phyloP scores from a whole-genome alignment of 345 rosid genomes.

The Camelina neglecta region DNA sequence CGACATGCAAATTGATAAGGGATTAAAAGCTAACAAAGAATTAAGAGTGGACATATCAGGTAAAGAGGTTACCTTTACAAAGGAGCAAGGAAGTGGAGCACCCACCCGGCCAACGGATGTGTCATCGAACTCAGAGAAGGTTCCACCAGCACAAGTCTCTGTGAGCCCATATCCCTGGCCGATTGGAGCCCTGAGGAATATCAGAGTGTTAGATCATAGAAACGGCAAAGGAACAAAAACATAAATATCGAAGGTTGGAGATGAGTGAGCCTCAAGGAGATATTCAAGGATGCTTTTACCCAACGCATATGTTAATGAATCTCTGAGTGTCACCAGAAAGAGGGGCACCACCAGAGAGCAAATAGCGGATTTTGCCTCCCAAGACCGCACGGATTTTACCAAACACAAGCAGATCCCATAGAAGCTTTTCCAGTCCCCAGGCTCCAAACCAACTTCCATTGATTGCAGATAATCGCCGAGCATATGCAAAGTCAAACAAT shows the following conservation, averaged over 20 bases:
- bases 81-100: slow-evolving; percentile 93
- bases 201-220: slow-evolving; percentile 10
- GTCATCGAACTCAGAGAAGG: slow-evolving; percentile 97
- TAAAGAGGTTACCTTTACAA: slow-evolving; percentile 70
- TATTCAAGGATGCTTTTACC: slow-evolving; percentile 59
- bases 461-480: slow-evolving; percentile 88
- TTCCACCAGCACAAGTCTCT: slow-evolving; percentile 98
- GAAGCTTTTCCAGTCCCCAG: slow-evolving; percentile 82
- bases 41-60: background rate
- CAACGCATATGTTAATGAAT: slow-evolving; percentile 96
- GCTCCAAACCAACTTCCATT: slow-evolving; percentile 98
- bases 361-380: slow-evolving; percentile 90
- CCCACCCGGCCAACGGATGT: slow-evolving; percentile 97
- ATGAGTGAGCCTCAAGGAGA: slow-evolving; percentile 29
- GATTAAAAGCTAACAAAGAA: slow-evolving; percentile 4
- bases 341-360: slow-evolving; percentile 99
- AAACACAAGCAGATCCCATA: slow-evolving; percentile 91
- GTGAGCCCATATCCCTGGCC: slow-evolving; percentile 99
- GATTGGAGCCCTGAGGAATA: slow-evolving; percentile 81
- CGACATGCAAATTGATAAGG: background rate
- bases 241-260: background rate
- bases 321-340: slow-evolving; percentile 97
- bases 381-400: slow-evolving; percentile 79
- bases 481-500: slow-evolving; percentile 88
- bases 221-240: background rate